Evolutionary conservation across 2,329 filamentous ascomycete species (phyloP).

Genomic region (Sclerotinia trifoliorum): DNA sequence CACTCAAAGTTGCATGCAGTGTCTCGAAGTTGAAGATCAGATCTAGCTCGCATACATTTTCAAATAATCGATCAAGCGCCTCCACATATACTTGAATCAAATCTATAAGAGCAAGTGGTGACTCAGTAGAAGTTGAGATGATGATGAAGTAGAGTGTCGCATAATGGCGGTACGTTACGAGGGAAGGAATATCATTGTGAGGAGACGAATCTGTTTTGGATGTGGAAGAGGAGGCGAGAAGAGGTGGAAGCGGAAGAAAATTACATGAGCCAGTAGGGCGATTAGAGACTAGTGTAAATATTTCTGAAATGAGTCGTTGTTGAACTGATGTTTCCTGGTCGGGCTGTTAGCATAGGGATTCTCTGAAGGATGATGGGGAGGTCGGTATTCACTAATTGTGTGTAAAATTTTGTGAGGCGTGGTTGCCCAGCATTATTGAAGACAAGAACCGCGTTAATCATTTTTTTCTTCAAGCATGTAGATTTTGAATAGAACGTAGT

Average conservation of each 20-base stretch:
- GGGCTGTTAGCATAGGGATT: slow-evolving; percentile 23
- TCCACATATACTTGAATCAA: slow-evolving; percentile 98
- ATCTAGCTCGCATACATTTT: slow-evolving; percentile 96
- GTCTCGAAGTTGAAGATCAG: slow-evolving; percentile 99
- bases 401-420: slow-evolving; percentile 97
- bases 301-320: slow-evolving; percentile 93
- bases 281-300: slow-evolving; percentile 92
- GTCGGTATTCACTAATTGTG: slow-evolving; percentile 69
- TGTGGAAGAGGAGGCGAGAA: slow-evolving; percentile 62
- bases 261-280: slow-evolving; percentile 92
- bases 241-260: slow-evolving; percentile 78
- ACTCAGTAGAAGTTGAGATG: slow-evolving; percentile 95
- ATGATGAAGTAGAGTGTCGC: slow-evolving; percentile 98
- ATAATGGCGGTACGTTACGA: slow-evolving; percentile 97
- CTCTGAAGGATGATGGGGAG: slow-evolving; percentile 7
- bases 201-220: slow-evolving; percentile 65
- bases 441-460: slow-evolving; percentile 98
- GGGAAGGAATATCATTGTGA: slow-evolving; percentile 85
- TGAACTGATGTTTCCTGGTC: slow-evolving; percentile 91
- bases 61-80: slow-evolving; percentile 88
- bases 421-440: slow-evolving; percentile 99
- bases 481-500: background rate
- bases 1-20: slow-evolving; percentile 81
- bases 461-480: slow-evolving; percentile 45
- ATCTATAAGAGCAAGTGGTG: slow-evolving; percentile 90